Percentiles rank a stretch among this genome's conserved stretches.
Conservation (phyloP, 208 protist genomes). For the Dictyostelium gargantuum region DNA sequence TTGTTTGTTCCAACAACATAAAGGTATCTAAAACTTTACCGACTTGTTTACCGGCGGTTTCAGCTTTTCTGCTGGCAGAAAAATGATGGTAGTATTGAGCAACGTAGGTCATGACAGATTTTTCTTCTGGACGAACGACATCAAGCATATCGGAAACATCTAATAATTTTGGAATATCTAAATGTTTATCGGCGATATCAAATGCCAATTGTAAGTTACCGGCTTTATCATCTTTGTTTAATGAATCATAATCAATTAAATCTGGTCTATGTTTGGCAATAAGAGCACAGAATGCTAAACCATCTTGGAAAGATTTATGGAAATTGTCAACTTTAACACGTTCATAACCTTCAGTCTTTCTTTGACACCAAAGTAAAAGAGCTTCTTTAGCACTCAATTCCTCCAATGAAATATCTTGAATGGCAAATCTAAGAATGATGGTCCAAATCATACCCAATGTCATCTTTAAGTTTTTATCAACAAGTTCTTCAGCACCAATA, state of each 20-base stretch:
- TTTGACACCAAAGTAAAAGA: slow-evolving; percentile 81
- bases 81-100: slow-evolving; percentile 72
- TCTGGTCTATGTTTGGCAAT: slow-evolving; percentile 80
- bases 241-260: slow-evolving; percentile 71
- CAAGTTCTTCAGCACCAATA: slow-evolving; percentile 71
- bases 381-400: slow-evolving; percentile 79
- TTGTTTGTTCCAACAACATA: slow-evolving; percentile 53
- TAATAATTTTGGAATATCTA: slow-evolving; percentile 82
- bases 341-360: slow-evolving; percentile 82
- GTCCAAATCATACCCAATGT: slow-evolving; percentile 82
- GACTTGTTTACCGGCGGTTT: slow-evolving; percentile 54
- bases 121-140: slow-evolving; percentile 79
- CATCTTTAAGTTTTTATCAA: slow-evolving; percentile 71
- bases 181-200: slow-evolving; percentile 80
- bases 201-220: slow-evolving; percentile 85
- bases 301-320: slow-evolving; percentile 73
- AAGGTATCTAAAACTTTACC: slow-evolving; percentile 25
- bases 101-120: slow-evolving; percentile 89
- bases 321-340: slow-evolving; percentile 85
- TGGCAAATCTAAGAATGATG: slow-evolving; percentile 77
- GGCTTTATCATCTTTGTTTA: slow-evolving; percentile 68
- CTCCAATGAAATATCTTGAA: slow-evolving; percentile 75
- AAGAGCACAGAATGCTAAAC: slow-evolving; percentile 70
- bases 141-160: slow-evolving; percentile 83
- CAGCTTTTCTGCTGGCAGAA: slow-evolving; percentile 36